A percentile compares a stretch with the other conserved stretches of the same genome.
Conservation (phyloP, 2,329 filamentous ascomycete species). For the Arthroderma sp. region DNA sequence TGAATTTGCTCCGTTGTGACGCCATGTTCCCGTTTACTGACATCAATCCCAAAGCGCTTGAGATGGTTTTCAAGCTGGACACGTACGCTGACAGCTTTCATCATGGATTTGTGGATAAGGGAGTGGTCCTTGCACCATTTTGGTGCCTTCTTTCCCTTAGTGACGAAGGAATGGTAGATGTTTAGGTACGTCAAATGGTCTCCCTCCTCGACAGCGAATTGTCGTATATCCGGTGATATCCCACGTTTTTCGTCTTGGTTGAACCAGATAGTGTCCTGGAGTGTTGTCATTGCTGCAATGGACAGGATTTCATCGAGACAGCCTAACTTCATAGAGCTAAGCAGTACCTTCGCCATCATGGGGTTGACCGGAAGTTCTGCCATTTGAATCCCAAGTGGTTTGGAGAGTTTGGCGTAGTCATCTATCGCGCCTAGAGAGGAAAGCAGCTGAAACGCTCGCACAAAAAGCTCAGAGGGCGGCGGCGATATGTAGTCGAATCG, state of each 20-base stretch:
- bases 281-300: slow-evolving; percentile 85
- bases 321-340: slow-evolving; percentile 60
- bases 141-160: slow-evolving; percentile 66
- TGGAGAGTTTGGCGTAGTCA: slow-evolving; percentile 78
- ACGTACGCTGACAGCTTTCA: slow-evolving; percentile 70
- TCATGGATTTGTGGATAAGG: slow-evolving; percentile 76
- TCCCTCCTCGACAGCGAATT: slow-evolving; percentile 84
- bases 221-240: slow-evolving; percentile 61
- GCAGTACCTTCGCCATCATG: slow-evolving; percentile 84
- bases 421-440: slow-evolving; percentile 80
- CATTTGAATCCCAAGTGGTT: slow-evolving; percentile 78
- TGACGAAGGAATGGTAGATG: slow-evolving; percentile 80
- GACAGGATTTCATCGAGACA: slow-evolving; percentile 79
- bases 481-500: slow-evolving; percentile 81
- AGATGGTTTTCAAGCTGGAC: slow-evolving; percentile 77
- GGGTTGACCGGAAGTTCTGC: slow-evolving; percentile 86
- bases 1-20: slow-evolving; percentile 61
- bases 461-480: slow-evolving; percentile 72
- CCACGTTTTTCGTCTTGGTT: slow-evolving; percentile 58
- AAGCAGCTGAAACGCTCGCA: slow-evolving; percentile 75
- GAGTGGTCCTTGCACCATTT: slow-evolving; percentile 80
- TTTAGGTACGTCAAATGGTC: slow-evolving; percentile 90
- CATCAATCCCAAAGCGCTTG: slow-evolving; percentile 65
- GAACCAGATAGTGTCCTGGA: slow-evolving; percentile 75
- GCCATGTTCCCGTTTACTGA: slow-evolving; percentile 17